Evolutionary conservation across 1,284 basidiomycete species (phyloP), one percentile per base, ranked within the genome.

Genomic region (Wolfiporia cocos): DNA sequence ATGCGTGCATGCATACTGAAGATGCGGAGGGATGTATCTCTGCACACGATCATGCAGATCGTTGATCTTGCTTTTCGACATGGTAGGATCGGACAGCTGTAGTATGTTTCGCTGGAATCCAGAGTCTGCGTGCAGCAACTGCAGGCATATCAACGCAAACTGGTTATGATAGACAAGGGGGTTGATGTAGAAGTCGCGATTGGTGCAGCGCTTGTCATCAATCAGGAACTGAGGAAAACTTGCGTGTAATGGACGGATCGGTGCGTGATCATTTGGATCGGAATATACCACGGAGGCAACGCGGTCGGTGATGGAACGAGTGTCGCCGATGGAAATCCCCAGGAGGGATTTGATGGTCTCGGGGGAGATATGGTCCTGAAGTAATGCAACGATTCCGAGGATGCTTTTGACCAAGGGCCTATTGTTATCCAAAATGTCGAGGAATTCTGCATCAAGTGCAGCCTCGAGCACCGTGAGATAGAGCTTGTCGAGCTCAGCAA

Each of bases 191-290:
- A 33, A 44, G 7, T 19, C 10, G 5, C 15, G 10, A 26, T 33
- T 21, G 5, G 36, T 26, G 30, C 42, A 44, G 10, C 42, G 36
- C 6, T 5, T 2, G 9, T 28, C 11, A 19, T 44, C 37, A 21
- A 39, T 31, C 3, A 44, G 21, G 23, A 44, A 44, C 24, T 44
- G 36, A 18, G 36, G 42, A 31, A 44, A 44, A 18, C 36, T 44
- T 12, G 42, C 36, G 22, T 44, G 42, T 18, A 44, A 24, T 11
- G 36, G 42, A 9, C 37, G 29, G 14, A 44, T 41, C 17, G n/a
- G 22, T 11, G 7, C 26, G 26, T 33, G 6, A 15, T 7, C 31
- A 14, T 29, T 14, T 29, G 14, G 7, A 7, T 33, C 31, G 31
- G 17, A 15, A 10, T 10, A n/a, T 12, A 40, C 24, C 12, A 23